Base-by-base conservation (phyloP, 805 yeast genomes). In the Spathaspora arborariae region DNA sequence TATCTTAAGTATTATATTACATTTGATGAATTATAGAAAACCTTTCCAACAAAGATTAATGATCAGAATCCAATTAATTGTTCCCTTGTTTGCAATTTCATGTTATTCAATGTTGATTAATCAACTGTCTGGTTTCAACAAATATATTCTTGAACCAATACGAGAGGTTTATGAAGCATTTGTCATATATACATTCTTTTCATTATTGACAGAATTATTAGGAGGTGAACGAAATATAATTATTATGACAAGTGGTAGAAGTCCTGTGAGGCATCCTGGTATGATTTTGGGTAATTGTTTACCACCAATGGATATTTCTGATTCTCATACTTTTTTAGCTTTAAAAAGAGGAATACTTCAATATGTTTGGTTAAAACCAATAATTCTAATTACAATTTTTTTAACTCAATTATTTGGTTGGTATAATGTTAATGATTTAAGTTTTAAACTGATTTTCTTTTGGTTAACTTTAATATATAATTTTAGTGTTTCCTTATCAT, bases 91-190 rank as follows among this genome's bases (percentile, higher is more conserved):
- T 65, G 84, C 95, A 4, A 50, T 84, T 0, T 75, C 89, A 9
- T 85, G 96, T 58, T 85, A 79, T 57, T 55, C 78, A 2, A 75
- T 81, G 55, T 72, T 84, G 18, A 67, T 70, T 15, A 67, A 72
- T 62, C 80, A 70, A 15, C 60, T 63, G 15, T 57, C 72, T n/a
- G 54, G 54, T 4, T 50, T 69, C 24, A 80, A 74, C 42, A 67
- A 63, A 46, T 70, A 72, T 47, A 54, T 89, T 2, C 52, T 72
- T 11, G 94, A 86, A 54, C 96, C 96, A 0, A 56, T 87, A 0
- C 73, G 94, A 39, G 99, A 94, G 61, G 80, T 92, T 1, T 94
- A 94, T 64, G 99, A 94, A 64, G 97, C 98, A 0, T 88, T 94
- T 66, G 97, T 91, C 27, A 87, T 94, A 27, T 94, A 94, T 64